Base-by-base conservation (phyloP, 1,139 yeast species). In the Suhomyces taliae region DNA sequence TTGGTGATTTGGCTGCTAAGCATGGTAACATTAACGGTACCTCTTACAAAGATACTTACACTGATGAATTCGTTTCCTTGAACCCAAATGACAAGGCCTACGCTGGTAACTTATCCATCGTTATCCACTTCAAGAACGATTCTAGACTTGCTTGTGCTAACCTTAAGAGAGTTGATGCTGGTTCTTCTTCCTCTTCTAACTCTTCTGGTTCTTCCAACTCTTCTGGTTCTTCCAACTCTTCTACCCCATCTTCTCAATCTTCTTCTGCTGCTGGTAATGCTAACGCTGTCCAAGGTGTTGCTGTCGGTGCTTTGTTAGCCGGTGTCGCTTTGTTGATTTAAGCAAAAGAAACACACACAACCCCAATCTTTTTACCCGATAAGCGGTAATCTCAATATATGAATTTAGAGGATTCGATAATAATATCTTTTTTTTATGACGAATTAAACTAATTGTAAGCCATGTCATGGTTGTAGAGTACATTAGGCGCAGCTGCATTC, bases 1-100 rank as follows among this genome's bases (percentile, higher is more conserved):
- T 67, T 37, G 76, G 78, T 44, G 78, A 74, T 53, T 70, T 74
- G 51, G 62, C 76, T 29, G 76, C 77, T 41, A 72, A 67, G 57
- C 74, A 72, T 55, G 78, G 78, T 35, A 50, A 47, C 37, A 61
- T 72, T 43, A 44, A 56, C 8, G 67, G 70, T 34, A 58, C 62
- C 15, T 51, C 65, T n/a, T 40, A 55, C 46, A 42, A 59, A 15
- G 49, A 63, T 36, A 46, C 64, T 34, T 72, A 69, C 57, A 54
- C 64, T 39, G 78, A 74, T 54, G 54, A 57, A 35, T 74, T 66
- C 59, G 55, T 74, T 43, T 73, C 78, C 8, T 70, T 74, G 61
- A 65, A 72, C 59, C 60, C 68, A 7, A 53, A 55, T 5, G 61
- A 66, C 54, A 52, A 59, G 36, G 76, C 77, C 27, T 73, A 44